A percentile compares a stretch with the other conserved stretches of the same genome.
Evolutionary conservation across 2,329 filamentous ascomycete genomes (phyloP).

Genomic region (Aspergillus versicolor): DNA sequence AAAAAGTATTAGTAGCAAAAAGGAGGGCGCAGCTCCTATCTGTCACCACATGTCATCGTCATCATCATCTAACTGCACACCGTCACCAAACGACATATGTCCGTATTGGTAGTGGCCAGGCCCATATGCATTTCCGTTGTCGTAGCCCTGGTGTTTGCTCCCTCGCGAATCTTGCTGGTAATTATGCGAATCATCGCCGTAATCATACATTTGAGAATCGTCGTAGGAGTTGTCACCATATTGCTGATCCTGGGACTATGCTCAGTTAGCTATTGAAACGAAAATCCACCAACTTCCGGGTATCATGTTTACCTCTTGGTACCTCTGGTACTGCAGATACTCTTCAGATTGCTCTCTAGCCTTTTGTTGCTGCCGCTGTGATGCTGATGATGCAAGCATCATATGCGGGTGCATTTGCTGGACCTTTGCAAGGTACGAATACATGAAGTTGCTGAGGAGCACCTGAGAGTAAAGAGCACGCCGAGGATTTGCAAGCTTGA

Average conservation of each 20-base stretch:
- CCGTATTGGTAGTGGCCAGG: constrained; percentile 40
- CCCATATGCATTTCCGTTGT: constrained; percentile 37
- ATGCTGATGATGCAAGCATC: constrained; percentile 76
- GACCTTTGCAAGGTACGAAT: constrained; percentile 96
- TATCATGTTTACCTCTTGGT: constrained; percentile 43
- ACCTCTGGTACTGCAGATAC: constrained; percentile 46
- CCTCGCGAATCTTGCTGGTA: constrained; percentile 39
- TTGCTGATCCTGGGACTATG: constrained; percentile 30
- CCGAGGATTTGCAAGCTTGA: constrained; percentile 96
- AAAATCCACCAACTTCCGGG: not conserved
- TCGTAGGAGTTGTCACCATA: constrained; percentile 47
- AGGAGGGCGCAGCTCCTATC: constrained; percentile 17
- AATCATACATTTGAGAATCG: constrained; percentile 53
- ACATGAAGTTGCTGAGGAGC: constrained; percentile 98
- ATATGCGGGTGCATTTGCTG: constrained; percentile 98
- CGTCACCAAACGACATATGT: constrained; percentile 42
- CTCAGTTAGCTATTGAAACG: not conserved
- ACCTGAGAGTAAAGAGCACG: constrained; percentile 92
- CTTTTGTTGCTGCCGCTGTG: constrained; percentile 59
- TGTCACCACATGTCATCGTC: constrained; percentile 52
- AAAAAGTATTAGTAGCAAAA: constrained; percentile 26
- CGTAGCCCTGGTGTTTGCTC: constrained; percentile 39
- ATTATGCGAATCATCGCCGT: constrained; percentile 43
- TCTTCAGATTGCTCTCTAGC: constrained; percentile 42
- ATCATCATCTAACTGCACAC: constrained; percentile 43